Base-by-base conservation (phyloP, 2,329 filamentous ascomycete species). In the Alternaria sp. region DNA sequence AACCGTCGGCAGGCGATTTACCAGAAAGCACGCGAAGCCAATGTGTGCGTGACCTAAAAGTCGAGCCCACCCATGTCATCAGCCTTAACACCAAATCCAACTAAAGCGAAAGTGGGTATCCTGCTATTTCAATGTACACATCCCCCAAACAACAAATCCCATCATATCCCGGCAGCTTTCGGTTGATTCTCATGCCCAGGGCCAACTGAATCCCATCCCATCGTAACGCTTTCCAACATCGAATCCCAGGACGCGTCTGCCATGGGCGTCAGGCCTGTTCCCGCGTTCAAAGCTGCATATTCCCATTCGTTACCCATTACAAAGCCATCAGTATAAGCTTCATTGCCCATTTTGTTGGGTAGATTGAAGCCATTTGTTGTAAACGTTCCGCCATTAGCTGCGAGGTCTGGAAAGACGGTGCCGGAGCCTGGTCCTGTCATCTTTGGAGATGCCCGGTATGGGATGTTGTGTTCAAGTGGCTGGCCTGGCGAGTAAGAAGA, bases 211-310 rank as follows among this genome's bases (percentile, higher is more conserved):
- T 77, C 74, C 78, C 77, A 80, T 8, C 74, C 74, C 68, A 79
- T 68, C 12, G 74, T 74, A 13, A 79, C 77, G 32, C 66, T 77
- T 58, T 80, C 75, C 6, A 80, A 64, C 76, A 80, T 77, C 30
- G 74, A 69, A 49, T 79, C 76, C 77, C 77, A 80, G 4, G 66
- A 69, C 12, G 72, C 76, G 43, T 79, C 76, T 10, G 68, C 69
- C 72, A 78, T 75, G 4, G 74, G 74, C 23, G 77, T 75, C 61
- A 80, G 69, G 1, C 74, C 77, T 10, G 71, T 69, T 2, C 66
- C 69, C 5, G 67, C 62, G 13, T 69, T 65, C 60, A 74, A 62
- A 0, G 63, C 69, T 1, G 66, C 62, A 25, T 77, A 71, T 19
- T 79, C 78, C 78, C 78, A 80, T 15, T 79, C 77, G 25, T 69